These are phyloP conservation scores for Pseudohyphozyma bogoriensis DNA, from an alignment of 768 basidiomycete species.

Conservation along the genomic window DNA sequence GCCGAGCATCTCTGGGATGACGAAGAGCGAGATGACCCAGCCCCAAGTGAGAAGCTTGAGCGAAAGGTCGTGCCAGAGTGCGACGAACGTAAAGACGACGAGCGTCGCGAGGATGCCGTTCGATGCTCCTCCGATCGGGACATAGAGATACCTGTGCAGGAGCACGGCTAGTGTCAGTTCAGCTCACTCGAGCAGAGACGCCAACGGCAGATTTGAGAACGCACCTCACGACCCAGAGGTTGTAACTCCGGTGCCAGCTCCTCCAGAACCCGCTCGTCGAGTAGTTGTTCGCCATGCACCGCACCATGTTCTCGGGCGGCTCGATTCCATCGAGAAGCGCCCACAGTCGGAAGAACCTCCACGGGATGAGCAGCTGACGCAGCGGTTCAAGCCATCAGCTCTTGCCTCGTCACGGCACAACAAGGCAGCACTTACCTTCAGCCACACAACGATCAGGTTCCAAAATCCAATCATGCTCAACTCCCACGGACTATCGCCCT, in stretches of 20 bases:
- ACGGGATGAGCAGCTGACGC: constrained; percentile 85
- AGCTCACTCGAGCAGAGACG: no score
- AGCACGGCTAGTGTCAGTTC: no score
- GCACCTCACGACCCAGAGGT: constrained; percentile 85
- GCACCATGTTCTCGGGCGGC: constrained; percentile 95
- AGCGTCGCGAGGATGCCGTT: constrained; percentile 54
- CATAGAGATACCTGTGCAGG: constrained; percentile 70
- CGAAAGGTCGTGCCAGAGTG: constrained; percentile 91
- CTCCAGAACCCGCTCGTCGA: constrained; percentile 88
- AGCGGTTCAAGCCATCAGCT: not conserved
- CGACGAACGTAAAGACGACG: constrained; percentile 89
- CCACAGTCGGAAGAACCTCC: constrained; percentile 96
- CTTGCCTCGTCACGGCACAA: not conserved
- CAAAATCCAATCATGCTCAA: constrained; percentile 91
- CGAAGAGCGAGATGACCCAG: constrained; percentile 85
- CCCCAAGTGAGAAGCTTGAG: constrained; percentile 86
- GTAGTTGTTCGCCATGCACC: constrained; percentile 98
- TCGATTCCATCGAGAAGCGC: constrained; percentile 77
- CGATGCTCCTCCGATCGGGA: constrained; percentile 72
- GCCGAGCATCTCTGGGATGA: constrained; percentile 70
- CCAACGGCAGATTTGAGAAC: constrained; percentile 15
- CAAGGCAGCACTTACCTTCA: constrained; percentile 57
- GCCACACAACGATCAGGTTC: constrained; percentile 92
- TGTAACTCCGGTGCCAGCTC: constrained; percentile 93
- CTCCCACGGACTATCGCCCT: constrained; percentile 62